Evolutionary conservation across 106 monocot genomes (phyloP).

Genomic region (Platanthera guangdongensis): DNA sequence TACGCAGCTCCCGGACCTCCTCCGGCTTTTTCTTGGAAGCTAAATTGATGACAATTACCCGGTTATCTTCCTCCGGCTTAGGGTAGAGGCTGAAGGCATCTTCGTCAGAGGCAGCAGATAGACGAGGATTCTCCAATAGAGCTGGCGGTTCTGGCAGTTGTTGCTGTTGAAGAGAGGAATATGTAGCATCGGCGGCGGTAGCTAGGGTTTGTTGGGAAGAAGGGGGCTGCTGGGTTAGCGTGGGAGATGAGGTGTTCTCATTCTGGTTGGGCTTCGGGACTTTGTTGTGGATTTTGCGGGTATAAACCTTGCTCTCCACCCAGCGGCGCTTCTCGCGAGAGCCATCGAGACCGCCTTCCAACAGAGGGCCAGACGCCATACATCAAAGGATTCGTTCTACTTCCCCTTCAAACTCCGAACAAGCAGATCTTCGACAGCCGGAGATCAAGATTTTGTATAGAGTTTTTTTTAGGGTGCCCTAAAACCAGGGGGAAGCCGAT

Average conservation of each 20-base stretch:
- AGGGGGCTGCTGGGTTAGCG: slow-evolving; percentile 5
- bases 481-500: background rate
- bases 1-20: slow-evolving; percentile 36
- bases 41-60: slow-evolving; percentile 16
- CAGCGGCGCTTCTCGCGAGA: slow-evolving; percentile 37
- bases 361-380: slow-evolving; percentile 40
- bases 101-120: slow-evolving; percentile 14
- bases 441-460: background rate
- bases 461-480: background rate
- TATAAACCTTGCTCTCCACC: slow-evolving; percentile 57
- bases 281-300: slow-evolving; percentile 38
- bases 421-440: background rate
- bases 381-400: slow-evolving; percentile 13
- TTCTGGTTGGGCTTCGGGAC: slow-evolving; percentile 13
- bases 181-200: slow-evolving; percentile 7
- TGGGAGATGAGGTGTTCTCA: background rate
- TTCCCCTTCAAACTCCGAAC: background rate
- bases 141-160: slow-evolving; percentile 1
- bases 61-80: slow-evolving; percentile 11
- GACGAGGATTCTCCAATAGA: background rate
- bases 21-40: slow-evolving; percentile 20
- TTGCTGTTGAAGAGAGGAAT: background rate
- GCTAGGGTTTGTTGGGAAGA: slow-evolving; percentile 14
- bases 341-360: slow-evolving; percentile 27
- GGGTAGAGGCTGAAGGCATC: slow-evolving; percentile 29